phyloP scores from a whole-genome alignment of 352 stramenopile genomes.

The Globisporangium alternatum region DNA sequence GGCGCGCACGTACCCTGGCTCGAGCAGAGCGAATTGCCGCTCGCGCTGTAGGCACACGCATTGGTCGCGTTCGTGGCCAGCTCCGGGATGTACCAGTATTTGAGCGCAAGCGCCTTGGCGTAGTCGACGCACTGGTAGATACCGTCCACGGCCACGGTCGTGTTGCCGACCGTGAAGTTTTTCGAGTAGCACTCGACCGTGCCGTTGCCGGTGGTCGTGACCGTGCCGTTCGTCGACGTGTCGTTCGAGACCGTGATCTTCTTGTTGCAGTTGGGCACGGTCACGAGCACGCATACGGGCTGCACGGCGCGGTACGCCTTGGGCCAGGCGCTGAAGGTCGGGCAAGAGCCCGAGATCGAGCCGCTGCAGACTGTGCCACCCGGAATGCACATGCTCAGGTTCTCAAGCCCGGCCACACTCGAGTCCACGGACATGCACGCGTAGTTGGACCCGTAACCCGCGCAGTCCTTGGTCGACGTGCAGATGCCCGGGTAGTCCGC shows the following conservation, averaged over 20 bases:
- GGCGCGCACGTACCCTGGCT: conserved; percentile 70
- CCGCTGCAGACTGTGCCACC: conserved; percentile 52
- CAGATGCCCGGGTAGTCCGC: conserved; percentile 57
- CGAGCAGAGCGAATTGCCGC: conserved; percentile 51
- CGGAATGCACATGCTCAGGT: conserved; percentile 71
- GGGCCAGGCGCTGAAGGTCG: conserved; percentile 74
- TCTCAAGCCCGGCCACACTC: conserved; percentile 47
- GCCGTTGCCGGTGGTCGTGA: conserved; percentile 18
- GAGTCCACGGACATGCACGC: conserved; percentile 72
- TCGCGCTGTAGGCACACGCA: conserved; percentile 50
- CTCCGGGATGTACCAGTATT: conserved; percentile 60
- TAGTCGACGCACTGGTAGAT: conserved; percentile 80
- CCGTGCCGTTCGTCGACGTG: conserved; percentile 19
- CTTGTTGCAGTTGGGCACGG: conserved; percentile 61
- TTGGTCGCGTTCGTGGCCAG: conserved; percentile 54
- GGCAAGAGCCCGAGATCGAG: conserved; percentile 55
- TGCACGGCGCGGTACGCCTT: conserved; percentile 64
- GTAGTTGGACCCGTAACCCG: conserved; percentile 50
- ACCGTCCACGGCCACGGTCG: conserved; percentile 51
- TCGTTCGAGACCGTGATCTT: conserved; percentile 36
- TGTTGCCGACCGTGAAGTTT: conserved; percentile 53
- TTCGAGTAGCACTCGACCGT: conserved; percentile 69
- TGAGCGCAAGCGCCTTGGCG: conserved; percentile 50
- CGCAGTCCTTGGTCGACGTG: conserved; percentile 44
- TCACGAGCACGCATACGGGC: conserved; percentile 66